Evolutionary conservation across 768 basidiomycete species (phyloP), one percentile per base, ranked within the genome.

Genomic region (Lentinula raphanica): DNA sequence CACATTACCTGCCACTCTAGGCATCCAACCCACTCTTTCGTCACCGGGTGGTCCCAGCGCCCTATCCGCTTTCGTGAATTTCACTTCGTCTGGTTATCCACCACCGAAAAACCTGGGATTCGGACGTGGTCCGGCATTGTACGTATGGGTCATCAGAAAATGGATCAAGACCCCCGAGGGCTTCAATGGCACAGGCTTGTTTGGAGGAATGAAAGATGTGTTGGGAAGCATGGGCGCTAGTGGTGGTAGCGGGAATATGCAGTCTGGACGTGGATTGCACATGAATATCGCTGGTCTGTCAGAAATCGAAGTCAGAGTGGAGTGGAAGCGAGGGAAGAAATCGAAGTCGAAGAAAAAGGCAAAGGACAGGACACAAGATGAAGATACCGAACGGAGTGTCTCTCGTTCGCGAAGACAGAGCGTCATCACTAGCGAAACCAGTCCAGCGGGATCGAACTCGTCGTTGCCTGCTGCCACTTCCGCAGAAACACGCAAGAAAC

Each of bases 101-200:
- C 56, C 54, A 4, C 49, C 49, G 23, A 60, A 61, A n/a, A 36
- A 21, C 45, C 31, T 57, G 28, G 36, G 56, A n/a, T 55, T 57
- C 19, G 60, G 60, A 9, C 31, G 59, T 21, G 62, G 77, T n/a
- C 77, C 78, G 38, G 67, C 78, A 58, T 75, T 82, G 71, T 92
- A 94, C 59, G 82, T 88, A 5, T 94, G 91, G 91, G 76, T 87
- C 19, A 83, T 91, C 27, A 76, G 85, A 49, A 78, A 74, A 62
- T 94, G 92, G 92, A 67, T 87, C 62, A 93, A 92, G 67, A 67
- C 68, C 1, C 69, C 66, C 1, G 64, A 67, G 58, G 68, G 68
- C 19, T 67, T 70, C 9, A 78, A 79, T 17, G 67, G 71, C 5
- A 4, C 56, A 1, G 69, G 80, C 36, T 66, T 82, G 38, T 51